Evolutionary conservation across 2,329 filamentous ascomycete genomes (phyloP).

Genomic region (Penicillium verrucosum): DNA sequence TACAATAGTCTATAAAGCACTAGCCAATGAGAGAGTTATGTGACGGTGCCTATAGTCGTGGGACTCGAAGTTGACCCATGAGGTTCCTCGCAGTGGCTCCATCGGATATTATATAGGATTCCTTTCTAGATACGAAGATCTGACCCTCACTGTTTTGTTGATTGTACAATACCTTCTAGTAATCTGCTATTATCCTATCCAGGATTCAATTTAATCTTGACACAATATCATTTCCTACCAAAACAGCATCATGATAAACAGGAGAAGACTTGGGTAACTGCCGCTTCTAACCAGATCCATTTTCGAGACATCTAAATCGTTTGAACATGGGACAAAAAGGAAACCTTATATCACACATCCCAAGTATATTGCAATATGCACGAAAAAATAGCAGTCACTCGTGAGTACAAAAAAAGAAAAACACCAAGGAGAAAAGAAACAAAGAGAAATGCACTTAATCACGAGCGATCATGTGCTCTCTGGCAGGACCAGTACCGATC

Average conservation of each 20-base stretch:
- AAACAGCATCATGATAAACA: background rate
- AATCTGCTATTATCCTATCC: background rate
- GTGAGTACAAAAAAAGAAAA: slow-evolving; percentile 6
- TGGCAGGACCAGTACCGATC: slow-evolving; percentile 60
- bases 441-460: slow-evolving; percentile 20
- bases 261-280: background rate
- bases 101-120: background rate
- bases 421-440: slow-evolving; percentile 2
- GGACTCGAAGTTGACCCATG: too few relatives aligned
- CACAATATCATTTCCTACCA: background rate
- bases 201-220: slow-evolving; percentile 6
- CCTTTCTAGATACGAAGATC: slow-evolving; percentile 5
- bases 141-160: slow-evolving; percentile 5
- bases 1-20: too few relatives aligned
- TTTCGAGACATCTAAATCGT: slow-evolving; percentile 18
- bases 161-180: slow-evolving; percentile 7
- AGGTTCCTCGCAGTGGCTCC: too few relatives aligned
- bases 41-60: too few relatives aligned
- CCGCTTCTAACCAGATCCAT: slow-evolving; percentile 10
- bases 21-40: too few relatives aligned
- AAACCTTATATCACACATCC: slow-evolving; percentile 20
- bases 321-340: slow-evolving; percentile 10
- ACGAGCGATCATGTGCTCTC: slow-evolving; percentile 61
- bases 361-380: slow-evolving; percentile 16
- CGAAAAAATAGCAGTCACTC: slow-evolving; percentile 3